Evolutionary conservation across 75 land plant genomes (phyloP).

Genomic region (Pinus albicaulis): DNA sequence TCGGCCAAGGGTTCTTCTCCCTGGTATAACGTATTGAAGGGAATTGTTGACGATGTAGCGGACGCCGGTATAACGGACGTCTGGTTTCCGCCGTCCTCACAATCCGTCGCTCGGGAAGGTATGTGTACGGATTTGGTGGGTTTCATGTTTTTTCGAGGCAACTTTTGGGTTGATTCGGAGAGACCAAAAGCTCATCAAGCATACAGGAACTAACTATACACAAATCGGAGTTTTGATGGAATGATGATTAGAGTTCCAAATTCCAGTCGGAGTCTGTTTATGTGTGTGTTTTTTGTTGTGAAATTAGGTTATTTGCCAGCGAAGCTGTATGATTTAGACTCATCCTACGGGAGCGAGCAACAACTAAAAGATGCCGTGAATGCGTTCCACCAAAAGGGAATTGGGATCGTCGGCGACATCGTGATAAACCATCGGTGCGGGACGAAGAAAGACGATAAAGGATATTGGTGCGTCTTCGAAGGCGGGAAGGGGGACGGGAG

Average conservation of each 20-base stretch:
- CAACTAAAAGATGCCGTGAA: constrained; percentile 31
- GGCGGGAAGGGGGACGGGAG: constrained; percentile 34
- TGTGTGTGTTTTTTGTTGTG: too few species aligned
- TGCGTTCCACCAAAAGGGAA: constrained; percentile 21
- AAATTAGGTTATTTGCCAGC: constrained; percentile 41
- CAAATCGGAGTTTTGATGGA: too few species aligned
- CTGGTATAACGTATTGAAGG: too few species aligned
- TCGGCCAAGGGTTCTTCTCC: neutral
- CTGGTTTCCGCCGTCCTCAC: neutral
- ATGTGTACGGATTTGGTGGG: neutral
- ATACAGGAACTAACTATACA: too few species aligned
- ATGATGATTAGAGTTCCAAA: too few species aligned
- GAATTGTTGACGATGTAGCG: too few species aligned
- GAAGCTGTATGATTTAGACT: constrained; percentile 30
- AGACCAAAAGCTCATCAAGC: too few species aligned
- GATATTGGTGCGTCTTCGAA: constrained; percentile 43
- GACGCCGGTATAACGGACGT: neutral
- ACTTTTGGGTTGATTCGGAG: too few species aligned
- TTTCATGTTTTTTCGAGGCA: too few species aligned
- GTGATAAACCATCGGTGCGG: constrained; percentile 46
- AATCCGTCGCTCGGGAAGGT: neutral
- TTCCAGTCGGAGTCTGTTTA: too few species aligned
- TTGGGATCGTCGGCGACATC: constrained; percentile 36
- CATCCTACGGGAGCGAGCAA: constrained; percentile 33
- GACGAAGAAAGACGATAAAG: constrained; percentile 23